Base-by-base conservation (phyloP, 1,139 yeast species). In the Cylindricascospora bacillispora region DNA sequence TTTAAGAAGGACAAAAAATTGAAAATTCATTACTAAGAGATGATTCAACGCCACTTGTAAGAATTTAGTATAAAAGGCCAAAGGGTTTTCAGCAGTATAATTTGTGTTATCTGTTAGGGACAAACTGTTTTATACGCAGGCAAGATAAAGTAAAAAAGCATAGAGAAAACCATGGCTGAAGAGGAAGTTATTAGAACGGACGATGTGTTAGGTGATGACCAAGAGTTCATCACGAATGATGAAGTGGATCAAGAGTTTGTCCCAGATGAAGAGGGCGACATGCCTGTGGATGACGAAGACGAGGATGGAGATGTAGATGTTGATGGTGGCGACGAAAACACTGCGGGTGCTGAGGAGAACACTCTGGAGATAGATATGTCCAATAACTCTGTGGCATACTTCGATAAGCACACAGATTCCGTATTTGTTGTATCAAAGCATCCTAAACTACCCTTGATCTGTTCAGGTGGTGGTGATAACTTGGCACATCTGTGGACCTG, bases 391-490 rank as follows among this genome's bases (percentile, higher is more conserved):
- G 70, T 79, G 61, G 65, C 83, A 0, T 89, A 83, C 54, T 89
- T 86, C 52, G 98, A 89, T 52, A 68, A 70, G 45, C 98, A 89
- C 52, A 66, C 69, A 33, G 95, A 85, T 53, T 78, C 93, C 3
- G 70, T 89, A 9, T 89, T 81, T 56, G 66, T 80, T 15, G 65
- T 89, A 12, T 71, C 79, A 34, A 61, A 73, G 13, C 95, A 85
- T 52, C 97, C 95, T 25, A 65, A 66, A 11, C 63, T 83, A 38
- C 95, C 95, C 13, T 69, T 82, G 35, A 81, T 76, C 4, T 71
- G 80, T 13, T 77, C 93, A 11, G 95, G 95, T 28, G 97, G 95
- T 30, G 85, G 80, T 36, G 99, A 89, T 54, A 78, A 89, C 52
- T 63, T 72, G 22, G 95, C 89, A 1, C 82, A 73, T 54, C 53